Conservation (phyloP, 768 basidiomycete genomes). For the Mycena galopus region DNA sequence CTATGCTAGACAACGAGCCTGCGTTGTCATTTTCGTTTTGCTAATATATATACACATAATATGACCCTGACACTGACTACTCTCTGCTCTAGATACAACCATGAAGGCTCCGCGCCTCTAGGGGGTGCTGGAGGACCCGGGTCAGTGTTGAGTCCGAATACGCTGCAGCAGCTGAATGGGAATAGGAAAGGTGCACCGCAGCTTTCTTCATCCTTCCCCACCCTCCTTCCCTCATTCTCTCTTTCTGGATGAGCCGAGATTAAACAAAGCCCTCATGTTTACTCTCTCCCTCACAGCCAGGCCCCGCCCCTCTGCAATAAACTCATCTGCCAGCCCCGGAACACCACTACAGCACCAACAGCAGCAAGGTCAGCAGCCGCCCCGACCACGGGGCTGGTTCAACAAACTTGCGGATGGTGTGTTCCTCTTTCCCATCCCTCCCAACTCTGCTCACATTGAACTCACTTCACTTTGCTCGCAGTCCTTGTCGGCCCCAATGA, state of each 20-base stretch:
- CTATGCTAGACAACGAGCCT: too few species aligned
- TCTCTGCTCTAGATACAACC: constrained; percentile 92
- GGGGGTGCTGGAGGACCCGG: not conserved
- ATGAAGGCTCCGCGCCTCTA: constrained; percentile 55
- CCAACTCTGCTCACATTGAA: not conserved
- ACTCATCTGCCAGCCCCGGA: too few species aligned
- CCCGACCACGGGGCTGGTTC: constrained; percentile 82
- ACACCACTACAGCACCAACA: too few species aligned
- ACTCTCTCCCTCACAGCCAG: not conserved
- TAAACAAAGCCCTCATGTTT: too few species aligned
- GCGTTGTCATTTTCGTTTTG: too few species aligned
- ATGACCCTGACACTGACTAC: too few species aligned
- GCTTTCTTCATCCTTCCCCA: too few species aligned
- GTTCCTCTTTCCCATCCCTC: not conserved
- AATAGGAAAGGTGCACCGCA: not conserved
- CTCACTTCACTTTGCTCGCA: not conserved
- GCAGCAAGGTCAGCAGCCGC: constrained; percentile 40
- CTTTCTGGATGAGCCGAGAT: too few species aligned
- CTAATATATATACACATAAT: too few species aligned
- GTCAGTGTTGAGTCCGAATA: not conserved
- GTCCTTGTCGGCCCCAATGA: constrained; percentile 86
- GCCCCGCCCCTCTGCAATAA: not conserved
- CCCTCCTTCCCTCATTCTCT: too few species aligned
- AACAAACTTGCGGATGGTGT: constrained; percentile 85
- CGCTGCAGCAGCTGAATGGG: not conserved